Conservation (phyloP, 495 filamentous ascomycete genomes). For the Penicillium steckii region DNA sequence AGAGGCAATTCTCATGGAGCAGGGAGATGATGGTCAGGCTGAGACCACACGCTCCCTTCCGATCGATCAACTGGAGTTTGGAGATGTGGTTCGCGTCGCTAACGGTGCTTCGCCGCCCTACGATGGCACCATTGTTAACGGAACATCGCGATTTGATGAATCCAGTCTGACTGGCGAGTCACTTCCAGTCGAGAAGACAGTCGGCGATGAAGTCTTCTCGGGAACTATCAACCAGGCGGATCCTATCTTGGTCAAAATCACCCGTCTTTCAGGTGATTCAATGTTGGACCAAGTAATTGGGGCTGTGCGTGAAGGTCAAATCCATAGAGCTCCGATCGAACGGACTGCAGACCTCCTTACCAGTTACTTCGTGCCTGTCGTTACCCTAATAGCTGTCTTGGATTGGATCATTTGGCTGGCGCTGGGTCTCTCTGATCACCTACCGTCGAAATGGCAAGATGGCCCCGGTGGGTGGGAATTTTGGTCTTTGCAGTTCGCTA, state of each 20-base stretch:
- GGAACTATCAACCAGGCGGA: slow-evolving; percentile 83
- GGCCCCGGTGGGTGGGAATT: slow-evolving; percentile 76
- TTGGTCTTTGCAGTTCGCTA: slow-evolving; percentile 89
- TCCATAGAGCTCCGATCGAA: slow-evolving; percentile 84
- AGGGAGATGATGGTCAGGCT: slow-evolving; percentile 5
- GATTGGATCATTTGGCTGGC: slow-evolving; percentile 85
- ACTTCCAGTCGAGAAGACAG: slow-evolving; percentile 64
- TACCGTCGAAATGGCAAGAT: slow-evolving; percentile 67
- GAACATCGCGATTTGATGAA: slow-evolving; percentile 76
- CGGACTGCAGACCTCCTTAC: slow-evolving; percentile 83
- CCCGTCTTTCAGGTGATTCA: slow-evolving; percentile 69
- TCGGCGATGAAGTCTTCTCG: slow-evolving; percentile 73
- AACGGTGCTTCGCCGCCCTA: slow-evolving; percentile 83
- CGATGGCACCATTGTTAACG: slow-evolving; percentile 68
- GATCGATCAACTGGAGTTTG: slow-evolving; percentile 77
- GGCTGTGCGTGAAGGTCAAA: slow-evolving; percentile 89
- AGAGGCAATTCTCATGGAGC: slow-evolving; percentile 67
- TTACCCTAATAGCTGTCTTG: slow-evolving; percentile 74
- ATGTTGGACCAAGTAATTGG: slow-evolving; percentile 92
- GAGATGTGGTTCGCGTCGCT: slow-evolving; percentile 72
- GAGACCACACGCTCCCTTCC: slow-evolving; percentile 31
- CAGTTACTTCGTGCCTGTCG: slow-evolving; percentile 83
- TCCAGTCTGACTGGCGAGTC: slow-evolving; percentile 91
- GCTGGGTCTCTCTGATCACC: slow-evolving; percentile 65
- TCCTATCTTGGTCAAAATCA: slow-evolving; percentile 67